Conservation (phyloP, 805 yeast genomes). For the Diddensiella caesifluorescens region DNA sequence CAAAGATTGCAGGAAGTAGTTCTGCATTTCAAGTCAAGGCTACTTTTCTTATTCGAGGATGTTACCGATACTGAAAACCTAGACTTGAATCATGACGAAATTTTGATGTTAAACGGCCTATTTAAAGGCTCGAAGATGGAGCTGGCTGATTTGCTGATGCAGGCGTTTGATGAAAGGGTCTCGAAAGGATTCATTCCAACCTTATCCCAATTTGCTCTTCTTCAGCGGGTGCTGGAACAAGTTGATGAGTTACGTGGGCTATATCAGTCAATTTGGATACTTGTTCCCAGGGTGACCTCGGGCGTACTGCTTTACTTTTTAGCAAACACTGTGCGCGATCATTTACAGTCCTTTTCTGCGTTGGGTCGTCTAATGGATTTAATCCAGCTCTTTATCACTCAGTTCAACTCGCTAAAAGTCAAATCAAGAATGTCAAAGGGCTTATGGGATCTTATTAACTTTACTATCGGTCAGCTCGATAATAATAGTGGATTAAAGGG, state of each 20-base stretch:
- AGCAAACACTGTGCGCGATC: constrained; percentile 21
- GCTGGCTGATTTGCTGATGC: constrained; percentile 12
- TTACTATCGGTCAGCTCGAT: constrained; percentile 15
- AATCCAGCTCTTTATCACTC: constrained; percentile 18
- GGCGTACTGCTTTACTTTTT: constrained; percentile 45
- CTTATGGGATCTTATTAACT: constrained; percentile 22
- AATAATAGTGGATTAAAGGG: constrained; percentile 15
- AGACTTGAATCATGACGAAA: constrained; percentile 8
- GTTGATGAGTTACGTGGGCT: constrained; percentile 34
- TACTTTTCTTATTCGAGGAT: constrained; percentile 6
- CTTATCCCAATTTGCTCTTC: constrained; percentile 32
- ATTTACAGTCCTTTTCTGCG: constrained; percentile 19
- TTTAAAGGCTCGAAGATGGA: constrained; percentile 9
- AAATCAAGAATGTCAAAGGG: constrained; percentile 21
- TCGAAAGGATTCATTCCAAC: constrained; percentile 5
- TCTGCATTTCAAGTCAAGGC: background rate
- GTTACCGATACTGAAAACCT: background rate
- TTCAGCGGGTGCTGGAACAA: constrained; percentile 56
- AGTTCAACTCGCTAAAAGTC: constrained; percentile 15
- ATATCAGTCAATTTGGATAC: constrained; percentile 36
- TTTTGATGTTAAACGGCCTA: constrained; percentile 1
- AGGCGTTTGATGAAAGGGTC: constrained; percentile 6
- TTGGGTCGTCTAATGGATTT: constrained; percentile 21
- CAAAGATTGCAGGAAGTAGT: constrained; percentile 3
- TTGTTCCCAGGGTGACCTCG: constrained; percentile 52